These are phyloP conservation scores for Neonothopanus nambi DNA, from an alignment of 1,284 basidiomycete species.

Conservation along the genomic window DNA sequence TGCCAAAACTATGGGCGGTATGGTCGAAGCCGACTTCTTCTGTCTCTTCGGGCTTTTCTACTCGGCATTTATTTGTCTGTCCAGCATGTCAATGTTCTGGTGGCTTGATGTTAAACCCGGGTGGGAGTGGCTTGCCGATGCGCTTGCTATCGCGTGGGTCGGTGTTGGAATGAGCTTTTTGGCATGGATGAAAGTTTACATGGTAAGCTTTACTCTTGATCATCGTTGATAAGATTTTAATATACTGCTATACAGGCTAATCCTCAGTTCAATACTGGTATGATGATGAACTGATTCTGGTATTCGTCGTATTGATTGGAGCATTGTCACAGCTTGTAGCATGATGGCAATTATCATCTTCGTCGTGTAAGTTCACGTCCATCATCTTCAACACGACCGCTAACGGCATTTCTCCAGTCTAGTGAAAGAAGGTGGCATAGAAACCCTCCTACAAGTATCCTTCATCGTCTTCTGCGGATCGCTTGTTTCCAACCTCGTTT, in stretches of 20 bases:
- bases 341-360: slow-evolving; percentile 90
- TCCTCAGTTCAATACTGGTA: slow-evolving; percentile 91
- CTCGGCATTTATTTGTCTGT: slow-evolving; percentile 71
- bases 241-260: slow-evolving; percentile 46
- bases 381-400: not conserved
- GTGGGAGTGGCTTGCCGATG: slow-evolving; percentile 68
- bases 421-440: slow-evolving; percentile 86
- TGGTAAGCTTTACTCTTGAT: slow-evolving; percentile 41
- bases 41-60: slow-evolving; percentile 75
- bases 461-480: slow-evolving; percentile 81
- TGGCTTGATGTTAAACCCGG: slow-evolving; percentile 70
- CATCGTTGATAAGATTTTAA: not conserved
- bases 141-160: slow-evolving; percentile 76
- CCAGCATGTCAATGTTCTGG: slow-evolving; percentile 78
- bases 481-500: slow-evolving; percentile 79
- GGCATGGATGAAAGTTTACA: slow-evolving; percentile 89
- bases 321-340: slow-evolving; percentile 65
- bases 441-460: slow-evolving; percentile 72
- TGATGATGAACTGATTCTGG: not conserved
- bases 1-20: slow-evolving; percentile 85
- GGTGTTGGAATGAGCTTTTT: slow-evolving; percentile 80
- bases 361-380: slow-evolving; percentile 63
- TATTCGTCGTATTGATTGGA: not conserved
- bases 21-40: slow-evolving; percentile 87
- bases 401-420: slow-evolving; percentile 45